phyloP scores from a whole-genome alignment of 2,329 filamentous ascomycete species.

The Penicillium sp. region DNA sequence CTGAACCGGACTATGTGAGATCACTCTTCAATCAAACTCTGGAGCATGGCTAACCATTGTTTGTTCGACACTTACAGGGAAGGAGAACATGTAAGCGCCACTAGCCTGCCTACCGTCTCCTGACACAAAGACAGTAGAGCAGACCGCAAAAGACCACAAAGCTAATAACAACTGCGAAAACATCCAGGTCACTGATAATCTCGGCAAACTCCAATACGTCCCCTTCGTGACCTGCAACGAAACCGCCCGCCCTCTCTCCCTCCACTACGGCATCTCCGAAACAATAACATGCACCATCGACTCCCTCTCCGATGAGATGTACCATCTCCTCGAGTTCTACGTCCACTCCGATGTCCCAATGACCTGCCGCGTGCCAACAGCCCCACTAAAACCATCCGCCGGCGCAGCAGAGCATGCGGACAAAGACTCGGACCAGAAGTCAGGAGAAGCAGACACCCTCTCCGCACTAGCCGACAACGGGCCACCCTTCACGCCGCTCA shows the following conservation, averaged over 20 bases:
- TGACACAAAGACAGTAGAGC: constrained; percentile 8
- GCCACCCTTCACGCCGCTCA: constrained; percentile 65
- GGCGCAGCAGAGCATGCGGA: constrained; percentile 25
- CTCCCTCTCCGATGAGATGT: constrained; percentile 53
- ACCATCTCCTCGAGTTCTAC: constrained; percentile 75
- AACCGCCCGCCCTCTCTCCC: constrained; percentile 75
- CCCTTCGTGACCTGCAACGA: constrained; percentile 91
- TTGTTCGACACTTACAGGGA: constrained; percentile 13
- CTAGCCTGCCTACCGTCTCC: constrained; percentile 2
- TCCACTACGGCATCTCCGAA: constrained; percentile 72
- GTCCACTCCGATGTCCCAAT: constrained; percentile 94
- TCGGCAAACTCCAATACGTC: constrained; percentile 84
- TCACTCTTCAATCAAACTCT: not conserved
- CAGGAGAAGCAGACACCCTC: constrained; percentile 53
- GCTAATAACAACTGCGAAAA: constrained; percentile 12
- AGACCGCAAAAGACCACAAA: not conserved
- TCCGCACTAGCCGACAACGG: constrained; percentile 29
- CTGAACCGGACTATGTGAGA: constrained; percentile 71
- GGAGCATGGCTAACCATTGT: constrained; percentile 7
- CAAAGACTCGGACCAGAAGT: constrained; percentile 38
- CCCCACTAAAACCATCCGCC: constrained; percentile 54
- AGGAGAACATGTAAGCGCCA: constrained; percentile 28
- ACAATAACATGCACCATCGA: constrained; percentile 61
- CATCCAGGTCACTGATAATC: constrained; percentile 66
- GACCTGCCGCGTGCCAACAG: constrained; percentile 82